Conservation (phyloP, 1,139 yeast species). For the Blastobotrys elegans region DNA sequence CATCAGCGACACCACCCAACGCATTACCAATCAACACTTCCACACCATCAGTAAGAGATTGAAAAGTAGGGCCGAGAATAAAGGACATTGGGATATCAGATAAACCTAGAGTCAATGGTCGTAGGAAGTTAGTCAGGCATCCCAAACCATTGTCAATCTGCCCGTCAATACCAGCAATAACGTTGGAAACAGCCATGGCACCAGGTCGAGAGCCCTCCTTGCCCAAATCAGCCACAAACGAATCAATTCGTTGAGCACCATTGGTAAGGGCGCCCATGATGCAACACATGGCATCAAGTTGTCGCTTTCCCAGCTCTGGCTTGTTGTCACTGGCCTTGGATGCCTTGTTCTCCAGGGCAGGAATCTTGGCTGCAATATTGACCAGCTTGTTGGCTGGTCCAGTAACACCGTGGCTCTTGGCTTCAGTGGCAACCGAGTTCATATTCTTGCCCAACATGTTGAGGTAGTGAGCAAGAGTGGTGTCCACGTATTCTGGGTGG, state of each 20-base stretch:
- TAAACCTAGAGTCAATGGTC: constrained; percentile 27
- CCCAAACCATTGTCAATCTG: constrained; percentile 33
- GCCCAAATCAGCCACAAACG: constrained; percentile 23
- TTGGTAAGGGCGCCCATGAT: constrained; percentile 21
- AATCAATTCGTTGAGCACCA: constrained; percentile 27
- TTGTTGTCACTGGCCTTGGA: not conserved
- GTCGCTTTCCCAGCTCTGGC: constrained; percentile 2
- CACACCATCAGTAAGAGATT: constrained; percentile 32
- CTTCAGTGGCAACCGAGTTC: not conserved
- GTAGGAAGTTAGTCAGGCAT: constrained; percentile 22
- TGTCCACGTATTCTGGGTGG: not conserved
- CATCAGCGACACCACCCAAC: constrained; percentile 26
- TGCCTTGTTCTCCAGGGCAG: not conserved
- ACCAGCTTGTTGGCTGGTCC: constrained; percentile 1
- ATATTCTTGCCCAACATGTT: not conserved
- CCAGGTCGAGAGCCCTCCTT: constrained; percentile 26
- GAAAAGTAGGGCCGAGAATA: constrained; percentile 31
- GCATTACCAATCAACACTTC: constrained; percentile 31
- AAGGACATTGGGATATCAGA: constrained; percentile 24
- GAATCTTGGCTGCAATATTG: not conserved
- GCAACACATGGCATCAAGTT: constrained; percentile 1
- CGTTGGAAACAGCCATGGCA: constrained; percentile 24
- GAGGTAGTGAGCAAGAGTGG: not conserved
- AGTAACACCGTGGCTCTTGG: constrained; percentile 5
- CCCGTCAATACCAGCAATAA: constrained; percentile 32